Evolutionary conservation across 805 yeast genomes (phyloP).

Genomic region (Ogataea ganodermae): DNA sequence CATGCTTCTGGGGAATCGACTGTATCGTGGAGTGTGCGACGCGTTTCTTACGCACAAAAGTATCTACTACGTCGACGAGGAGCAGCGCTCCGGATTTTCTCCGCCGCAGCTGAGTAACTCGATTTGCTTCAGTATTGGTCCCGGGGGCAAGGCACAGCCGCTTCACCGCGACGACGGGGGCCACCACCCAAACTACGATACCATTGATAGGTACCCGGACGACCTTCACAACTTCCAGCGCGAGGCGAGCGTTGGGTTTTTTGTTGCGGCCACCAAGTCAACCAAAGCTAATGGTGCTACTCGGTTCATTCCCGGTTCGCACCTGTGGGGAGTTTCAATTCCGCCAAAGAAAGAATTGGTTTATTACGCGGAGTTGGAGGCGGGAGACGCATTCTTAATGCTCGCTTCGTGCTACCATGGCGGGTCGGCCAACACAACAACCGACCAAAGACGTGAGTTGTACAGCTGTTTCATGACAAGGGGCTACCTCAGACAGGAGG

Average conservation of each 20-base stretch:
- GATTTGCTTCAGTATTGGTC: slow-evolving; percentile 30
- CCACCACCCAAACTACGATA: slow-evolving; percentile 31
- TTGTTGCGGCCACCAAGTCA: slow-evolving; percentile 29
- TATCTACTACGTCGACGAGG: slow-evolving; percentile 15
- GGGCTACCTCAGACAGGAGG: slow-evolving; percentile 30
- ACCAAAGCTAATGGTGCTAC: slow-evolving; percentile 37
- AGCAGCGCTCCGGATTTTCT: slow-evolving; percentile 21
- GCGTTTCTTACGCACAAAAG: slow-evolving; percentile 14
- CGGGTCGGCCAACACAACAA: slow-evolving; percentile 29
- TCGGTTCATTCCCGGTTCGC: slow-evolving; percentile 35
- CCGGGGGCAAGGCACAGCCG: slow-evolving; percentile 32
- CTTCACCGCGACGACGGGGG: slow-evolving; percentile 34
- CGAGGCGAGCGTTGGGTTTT: slow-evolving; percentile 28
- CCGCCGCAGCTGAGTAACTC: slow-evolving; percentile 29
- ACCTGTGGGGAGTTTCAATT: slow-evolving; percentile 31
- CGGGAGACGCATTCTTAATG: slow-evolving; percentile 32
- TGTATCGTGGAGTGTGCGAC: slow-evolving; percentile 13
- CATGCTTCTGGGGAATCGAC: slow-evolving; percentile 11
- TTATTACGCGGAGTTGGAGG: slow-evolving; percentile 28
- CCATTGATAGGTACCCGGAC: slow-evolving; percentile 18
- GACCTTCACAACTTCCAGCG: slow-evolving; percentile 17
- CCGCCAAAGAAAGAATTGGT: slow-evolving; percentile 23
- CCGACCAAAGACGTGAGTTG: slow-evolving; percentile 26
- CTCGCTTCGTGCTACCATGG: slow-evolving; percentile 30
- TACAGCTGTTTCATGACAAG: slow-evolving; percentile 26